Evolutionary conservation across 148 eudicot genomes (phyloP), one percentile per base, ranked within the genome.

Genomic region (Talinum fruticosum): DNA sequence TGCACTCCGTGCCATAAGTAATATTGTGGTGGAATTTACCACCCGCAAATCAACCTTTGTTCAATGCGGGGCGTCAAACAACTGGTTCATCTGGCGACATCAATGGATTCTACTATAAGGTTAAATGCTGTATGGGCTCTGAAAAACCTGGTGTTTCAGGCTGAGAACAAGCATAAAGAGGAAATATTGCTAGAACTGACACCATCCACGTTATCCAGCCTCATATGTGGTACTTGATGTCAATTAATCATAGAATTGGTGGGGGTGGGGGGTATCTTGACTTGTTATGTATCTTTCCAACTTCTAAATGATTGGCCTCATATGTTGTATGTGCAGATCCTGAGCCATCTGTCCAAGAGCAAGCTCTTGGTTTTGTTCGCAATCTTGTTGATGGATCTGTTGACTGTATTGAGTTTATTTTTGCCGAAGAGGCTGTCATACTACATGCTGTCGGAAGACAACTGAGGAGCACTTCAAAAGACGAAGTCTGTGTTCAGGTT

Each of bases 291-390:
- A n/a, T n/a, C n/a, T n/a, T 16, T 47, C 26, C 47, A 68, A 69
- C 51, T 49, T 53, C 70, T 61, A 35, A 76, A n/a, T 38, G 36
- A 38, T 59, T 57, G 34, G 33, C 5, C 73, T 37, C 53, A 5
- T 45, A 66, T 75, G 33, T 30, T 75, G 61, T 66, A 34, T 28
- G 13, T 80, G 73, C 87, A 96, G 99, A 96, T 80, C 88, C 91
- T 44, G 97, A 91, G 83, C 87, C 93, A 34, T 82, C 88, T 74
- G 95, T 96, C 73, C 99, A 96, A 87, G 97, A 89, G 87, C 99
- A 93, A 88, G 93, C 98, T 78, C 83, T 96, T 76, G 90, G 88
- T 69, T 84, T 96, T 75, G 85, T 90, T 64, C 85, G 99, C 61
- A 93, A 93, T 85, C 90, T 96, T 71, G 92, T 91, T 75, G 95